A percentile compares a stretch with the other conserved stretches of the same genome.
These are phyloP conservation scores for Zygoascus tannicola DNA, from an alignment of 805 yeast species.

Conservation along the genomic window DNA sequence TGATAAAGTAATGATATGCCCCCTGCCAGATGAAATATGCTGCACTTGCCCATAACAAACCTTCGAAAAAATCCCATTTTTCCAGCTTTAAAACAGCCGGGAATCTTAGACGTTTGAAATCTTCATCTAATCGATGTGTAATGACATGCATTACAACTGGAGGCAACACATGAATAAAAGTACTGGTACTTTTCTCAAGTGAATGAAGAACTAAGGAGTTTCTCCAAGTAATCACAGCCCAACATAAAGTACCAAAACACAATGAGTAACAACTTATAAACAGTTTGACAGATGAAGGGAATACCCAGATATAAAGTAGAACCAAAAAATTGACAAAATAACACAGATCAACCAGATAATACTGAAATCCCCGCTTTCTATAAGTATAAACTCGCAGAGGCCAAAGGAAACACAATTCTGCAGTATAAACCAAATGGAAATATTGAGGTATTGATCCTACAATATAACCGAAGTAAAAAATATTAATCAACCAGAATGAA, in stretches of 20 bases:
- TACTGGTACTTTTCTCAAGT: slow-evolving; percentile 83
- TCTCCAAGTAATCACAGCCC: slow-evolving; percentile 94
- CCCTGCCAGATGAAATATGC: slow-evolving; percentile 87
- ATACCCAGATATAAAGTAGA: slow-evolving; percentile 68
- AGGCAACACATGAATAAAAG: slow-evolving; percentile 86
- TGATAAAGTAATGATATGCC: slow-evolving; percentile 83
- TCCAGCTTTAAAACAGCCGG: slow-evolving; percentile 68
- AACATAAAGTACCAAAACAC: slow-evolving; percentile 79
- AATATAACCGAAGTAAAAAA: slow-evolving; percentile 63
- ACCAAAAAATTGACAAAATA: slow-evolving; percentile 75
- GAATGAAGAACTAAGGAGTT: slow-evolving; percentile 88
- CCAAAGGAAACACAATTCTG: slow-evolving; percentile 50
- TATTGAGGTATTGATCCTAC: slow-evolving; percentile 70
- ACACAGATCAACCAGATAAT: slow-evolving; percentile 86
- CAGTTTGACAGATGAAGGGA: slow-evolving; percentile 62
- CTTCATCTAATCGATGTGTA: slow-evolving; percentile 61
- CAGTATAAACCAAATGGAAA: slow-evolving; percentile 70
- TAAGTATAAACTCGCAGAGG: slow-evolving; percentile 81
- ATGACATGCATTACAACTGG: slow-evolving; percentile 81
- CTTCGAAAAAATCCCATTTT: slow-evolving; percentile 64
- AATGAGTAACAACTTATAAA: slow-evolving; percentile 81
- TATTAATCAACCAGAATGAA: slow-evolving; percentile 56
- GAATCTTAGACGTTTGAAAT: slow-evolving; percentile 46
- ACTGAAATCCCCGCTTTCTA: slow-evolving; percentile 70
- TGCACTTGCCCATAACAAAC: slow-evolving; percentile 68